phyloP scores from a whole-genome alignment of 345 rosid species.

The Eucalyptus pauciflora region DNA sequence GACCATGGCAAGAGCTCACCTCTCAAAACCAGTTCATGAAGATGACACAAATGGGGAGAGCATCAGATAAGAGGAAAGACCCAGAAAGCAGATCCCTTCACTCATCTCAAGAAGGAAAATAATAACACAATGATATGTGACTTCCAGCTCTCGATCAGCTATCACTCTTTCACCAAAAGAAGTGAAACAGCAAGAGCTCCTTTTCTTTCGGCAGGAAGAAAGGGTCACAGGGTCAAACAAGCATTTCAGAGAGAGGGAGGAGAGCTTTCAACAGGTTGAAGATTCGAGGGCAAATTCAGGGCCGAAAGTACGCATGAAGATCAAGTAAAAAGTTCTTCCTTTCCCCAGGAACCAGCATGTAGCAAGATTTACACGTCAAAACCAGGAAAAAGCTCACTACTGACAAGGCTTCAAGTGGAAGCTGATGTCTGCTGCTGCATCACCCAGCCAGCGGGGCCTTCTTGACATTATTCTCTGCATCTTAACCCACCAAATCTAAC shows the following conservation, averaged over 20 bases:
- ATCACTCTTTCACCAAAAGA: background rate
- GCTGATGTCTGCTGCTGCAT: background rate
- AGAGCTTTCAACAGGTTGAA: background rate
- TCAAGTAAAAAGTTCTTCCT: background rate
- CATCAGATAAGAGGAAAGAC: background rate
- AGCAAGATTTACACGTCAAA: background rate
- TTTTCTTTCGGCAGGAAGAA: background rate
- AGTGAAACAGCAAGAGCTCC: background rate
- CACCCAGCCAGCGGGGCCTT: background rate
- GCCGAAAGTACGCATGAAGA: background rate
- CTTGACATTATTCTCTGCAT: background rate
- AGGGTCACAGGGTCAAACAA: background rate
- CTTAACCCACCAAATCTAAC: background rate
- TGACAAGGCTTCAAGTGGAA: background rate
- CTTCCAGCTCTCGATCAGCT: background rate
- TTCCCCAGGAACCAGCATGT: background rate
- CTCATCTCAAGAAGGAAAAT: background rate
- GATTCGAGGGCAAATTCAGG: background rate
- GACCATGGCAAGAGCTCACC: background rate
- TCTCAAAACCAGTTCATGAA: background rate
- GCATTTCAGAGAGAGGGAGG: background rate
- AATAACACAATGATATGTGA: background rate
- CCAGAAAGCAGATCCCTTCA: background rate
- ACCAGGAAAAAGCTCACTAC: background rate
- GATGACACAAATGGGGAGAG: background rate